Percentiles rank a stretch among this genome's conserved stretches.
phyloP scores from a whole-genome alignment of 1,284 basidiomycete genomes.

The Sutorius eximius region DNA sequence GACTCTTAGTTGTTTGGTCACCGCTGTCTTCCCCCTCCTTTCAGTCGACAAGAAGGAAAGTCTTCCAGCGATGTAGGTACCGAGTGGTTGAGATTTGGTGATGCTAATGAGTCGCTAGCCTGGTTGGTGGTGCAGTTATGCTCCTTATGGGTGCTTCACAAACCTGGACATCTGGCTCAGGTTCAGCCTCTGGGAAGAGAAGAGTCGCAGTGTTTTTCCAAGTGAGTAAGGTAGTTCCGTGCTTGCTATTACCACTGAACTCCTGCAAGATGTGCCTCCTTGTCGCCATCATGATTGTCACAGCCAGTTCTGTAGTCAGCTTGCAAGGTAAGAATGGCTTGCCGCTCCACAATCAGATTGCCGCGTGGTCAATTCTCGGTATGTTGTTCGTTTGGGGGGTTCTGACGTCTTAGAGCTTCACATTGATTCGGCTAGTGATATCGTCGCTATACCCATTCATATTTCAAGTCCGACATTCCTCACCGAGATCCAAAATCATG shows the following conservation, averaged over 20 bases:
- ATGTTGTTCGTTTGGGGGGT: conserved; percentile 18
- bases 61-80: conserved; percentile 56
- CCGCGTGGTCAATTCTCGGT: conserved; percentile 73
- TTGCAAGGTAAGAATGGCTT: conserved; percentile 70
- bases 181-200: neutral
- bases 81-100: neutral
- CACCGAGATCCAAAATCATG: conserved; percentile 51
- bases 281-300: conserved; percentile 49
- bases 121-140: conserved; percentile 32
- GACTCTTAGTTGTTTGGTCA: conserved; percentile 53
- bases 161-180: conserved; percentile 2
- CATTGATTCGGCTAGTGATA: conserved; percentile 42
- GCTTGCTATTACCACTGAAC: neutral
- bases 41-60: conserved; percentile 76
- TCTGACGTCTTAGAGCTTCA: neutral
- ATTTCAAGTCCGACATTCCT: conserved; percentile 34
- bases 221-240: conserved; percentile 31
- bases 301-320: conserved; percentile 55
- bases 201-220: conserved; percentile 34
- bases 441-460: conserved; percentile 55
- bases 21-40: conserved; percentile 70
- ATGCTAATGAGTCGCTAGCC: conserved; percentile 25
- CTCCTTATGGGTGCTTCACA: conserved; percentile 24
- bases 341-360: conserved; percentile 59
- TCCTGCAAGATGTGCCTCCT: conserved; percentile 42